A percentile compares a stretch with the other conserved stretches of the same genome.
phyloP scores from a whole-genome alignment of 2,329 filamentous ascomycete genomes.

The Ploettnerulaceae sp. region DNA sequence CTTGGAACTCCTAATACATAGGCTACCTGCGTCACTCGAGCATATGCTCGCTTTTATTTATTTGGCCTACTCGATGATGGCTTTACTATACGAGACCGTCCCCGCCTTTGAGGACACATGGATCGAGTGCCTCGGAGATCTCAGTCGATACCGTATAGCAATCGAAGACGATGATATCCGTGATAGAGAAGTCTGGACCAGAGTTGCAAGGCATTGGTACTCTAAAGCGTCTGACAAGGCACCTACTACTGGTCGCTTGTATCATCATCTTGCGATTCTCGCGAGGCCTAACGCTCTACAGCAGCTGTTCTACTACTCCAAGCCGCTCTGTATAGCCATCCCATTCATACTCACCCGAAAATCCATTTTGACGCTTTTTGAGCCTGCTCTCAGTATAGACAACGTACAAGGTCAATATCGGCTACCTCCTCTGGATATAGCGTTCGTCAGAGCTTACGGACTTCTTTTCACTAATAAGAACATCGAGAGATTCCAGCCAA shows the following conservation, averaged over 20 bases:
- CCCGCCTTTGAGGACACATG: conserved; percentile 80
- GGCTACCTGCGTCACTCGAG: conserved; percentile 71
- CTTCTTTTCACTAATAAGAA: conserved; percentile 54
- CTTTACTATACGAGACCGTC: conserved; percentile 79
- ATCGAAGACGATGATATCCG: conserved; percentile 77
- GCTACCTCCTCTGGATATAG: conserved; percentile 47
- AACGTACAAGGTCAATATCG: conserved; percentile 36
- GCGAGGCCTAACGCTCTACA: conserved; percentile 64
- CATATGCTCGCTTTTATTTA: conserved; percentile 93
- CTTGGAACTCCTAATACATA: conserved; percentile 68
- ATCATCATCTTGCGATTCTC: conserved; percentile 82
- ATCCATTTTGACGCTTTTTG: conserved; percentile 65
- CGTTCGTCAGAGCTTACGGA: conserved; percentile 60
- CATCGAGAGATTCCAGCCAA: conserved; percentile 42
- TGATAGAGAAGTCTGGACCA: conserved; percentile 74
- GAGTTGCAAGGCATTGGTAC: conserved; percentile 70
- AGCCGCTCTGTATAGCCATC: conserved; percentile 57
- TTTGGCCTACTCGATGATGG: conserved; percentile 87
- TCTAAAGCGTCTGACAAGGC: conserved; percentile 66
- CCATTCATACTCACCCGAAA: conserved; percentile 62
- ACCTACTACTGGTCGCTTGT: conserved; percentile 71
- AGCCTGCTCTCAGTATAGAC: conserved; percentile 46
- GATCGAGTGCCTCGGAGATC: conserved; percentile 80
- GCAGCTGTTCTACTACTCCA: conserved; percentile 68
- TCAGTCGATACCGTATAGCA: conserved; percentile 81